Percentiles rank a stretch among this genome's conserved stretches.
phyloP scores from a whole-genome alignment of 2,329 filamentous ascomycete genomes.

The Botrytis porri region DNA sequence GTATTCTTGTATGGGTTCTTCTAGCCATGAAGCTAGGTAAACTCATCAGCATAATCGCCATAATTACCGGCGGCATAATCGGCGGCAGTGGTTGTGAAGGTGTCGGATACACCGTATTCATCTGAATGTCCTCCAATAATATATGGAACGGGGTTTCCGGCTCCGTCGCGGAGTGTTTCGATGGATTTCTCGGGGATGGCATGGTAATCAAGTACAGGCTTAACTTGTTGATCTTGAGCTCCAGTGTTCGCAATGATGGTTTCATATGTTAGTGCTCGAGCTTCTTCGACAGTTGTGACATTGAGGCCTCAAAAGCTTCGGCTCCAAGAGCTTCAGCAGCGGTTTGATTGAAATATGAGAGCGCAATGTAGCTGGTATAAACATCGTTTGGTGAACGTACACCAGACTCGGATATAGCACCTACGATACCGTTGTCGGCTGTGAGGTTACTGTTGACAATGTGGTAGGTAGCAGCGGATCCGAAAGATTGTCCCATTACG shows the following conservation, averaged over 20 bases:
- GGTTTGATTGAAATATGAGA: background rate
- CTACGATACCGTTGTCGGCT: too few species aligned
- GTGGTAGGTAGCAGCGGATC: too few species aligned
- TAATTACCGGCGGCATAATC: background rate
- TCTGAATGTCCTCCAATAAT: background rate
- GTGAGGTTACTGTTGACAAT: too few species aligned
- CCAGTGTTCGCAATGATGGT: too few species aligned
- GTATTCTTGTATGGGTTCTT: background rate
- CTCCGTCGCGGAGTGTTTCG: background rate
- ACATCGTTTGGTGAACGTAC: background rate
- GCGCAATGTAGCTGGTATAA: background rate
- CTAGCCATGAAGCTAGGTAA: background rate
- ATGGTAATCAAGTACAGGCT: too few species aligned
- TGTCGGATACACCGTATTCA: background rate
- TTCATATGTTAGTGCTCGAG: too few species aligned
- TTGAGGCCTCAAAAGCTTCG: background rate
- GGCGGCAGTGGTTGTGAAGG: background rate
- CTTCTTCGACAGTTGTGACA: too few species aligned
- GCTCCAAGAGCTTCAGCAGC: background rate
- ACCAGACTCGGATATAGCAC: too few species aligned
- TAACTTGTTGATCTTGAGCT: too few species aligned
- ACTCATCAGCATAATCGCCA: background rate
- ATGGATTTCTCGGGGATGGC: background rate
- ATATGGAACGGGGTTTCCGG: background rate
- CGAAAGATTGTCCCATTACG: too few species aligned